Evolutionary conservation across 352 stramenopile genomes (phyloP), one percentile per base, ranked within the genome.

Genomic region (Aphanomyces stellatus): DNA sequence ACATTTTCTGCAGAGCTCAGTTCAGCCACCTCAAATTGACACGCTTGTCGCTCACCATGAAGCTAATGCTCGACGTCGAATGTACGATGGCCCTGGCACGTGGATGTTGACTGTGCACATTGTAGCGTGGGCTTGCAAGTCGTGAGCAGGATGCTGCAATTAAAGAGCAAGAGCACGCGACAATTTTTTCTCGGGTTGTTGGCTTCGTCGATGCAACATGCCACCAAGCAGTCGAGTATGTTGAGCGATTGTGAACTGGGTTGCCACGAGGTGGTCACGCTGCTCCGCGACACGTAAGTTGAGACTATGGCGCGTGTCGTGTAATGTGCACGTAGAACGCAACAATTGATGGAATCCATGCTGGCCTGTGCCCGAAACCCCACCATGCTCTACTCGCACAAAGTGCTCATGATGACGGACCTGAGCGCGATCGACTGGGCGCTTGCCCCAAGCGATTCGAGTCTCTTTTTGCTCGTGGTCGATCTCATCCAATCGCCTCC

Each of bases 111-210:
- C n/a, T n/a, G n/a, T n/a, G n/a, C n/a, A n/a, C n/a, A n/a, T n/a
- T n/a, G n/a, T 67, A 67, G 60, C 31, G n/a, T 11, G 8, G 33
- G 30, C 27, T n/a, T 67, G 6, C 11, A 57, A 4, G 27, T 67
- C 6, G 4, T 67, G n/a, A 13, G 22, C 11, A 11, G 15, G 6
- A 27, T 67, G 31, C 60, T 67, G 4, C 7, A 11, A 8, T 22
- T 67, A 13, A 19, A 67, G n/a, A 67, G 60, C 28, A 15, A n/a
- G 31, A 67, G 60, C 48, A 67, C 60, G 24, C 43, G 41, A 7
- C 43, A 51, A 22, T 67, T 51, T 24, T 67, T 67, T 42, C 28
- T 42, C 15, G 60, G 60, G n/a, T 3, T 46, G 13, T 19, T 46
- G n/a, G 37, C n/a, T n/a, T 46, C 37, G 37, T 11, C 37, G n/a